Percentiles rank a stretch among this genome's conserved stretches.
Conservation (phyloP, 2,329 filamentous ascomycete genomes). For the Talaromyces piceae region DNA sequence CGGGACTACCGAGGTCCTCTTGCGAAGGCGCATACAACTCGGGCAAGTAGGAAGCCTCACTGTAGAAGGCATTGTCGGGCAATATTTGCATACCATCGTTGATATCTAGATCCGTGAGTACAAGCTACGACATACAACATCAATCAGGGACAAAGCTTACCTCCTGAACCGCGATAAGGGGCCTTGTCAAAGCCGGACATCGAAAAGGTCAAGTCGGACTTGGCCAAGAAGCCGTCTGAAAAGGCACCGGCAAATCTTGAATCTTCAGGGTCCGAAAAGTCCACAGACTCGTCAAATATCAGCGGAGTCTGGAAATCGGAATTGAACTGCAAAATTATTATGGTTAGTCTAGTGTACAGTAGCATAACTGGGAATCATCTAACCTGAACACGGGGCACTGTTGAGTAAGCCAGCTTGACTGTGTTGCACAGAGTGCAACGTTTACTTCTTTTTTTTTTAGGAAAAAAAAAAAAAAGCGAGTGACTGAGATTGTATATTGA, state of each 20-base stretch:
- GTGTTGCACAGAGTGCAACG: constrained; percentile 39
- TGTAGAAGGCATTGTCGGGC: constrained; percentile 37
- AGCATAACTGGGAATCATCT: constrained; percentile 17
- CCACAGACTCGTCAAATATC: constrained; percentile 41
- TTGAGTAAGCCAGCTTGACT: constrained; percentile 44
- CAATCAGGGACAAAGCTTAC: constrained; percentile 50
- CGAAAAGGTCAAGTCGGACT: constrained; percentile 58
- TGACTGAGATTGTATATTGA: constrained; percentile 36
- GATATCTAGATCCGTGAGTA: constrained; percentile 4
- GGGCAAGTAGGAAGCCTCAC: constrained; percentile 33
- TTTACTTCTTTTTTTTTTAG: constrained; percentile 19
- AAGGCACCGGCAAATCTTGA: constrained; percentile 37
- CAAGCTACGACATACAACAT: not conserved
- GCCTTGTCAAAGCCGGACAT: constrained; percentile 79
- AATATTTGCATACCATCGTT: constrained; percentile 29
- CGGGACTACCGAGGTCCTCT: constrained; percentile 34
- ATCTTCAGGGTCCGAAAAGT: constrained; percentile 40
- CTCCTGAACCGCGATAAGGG: constrained; percentile 68
- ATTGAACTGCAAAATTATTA: constrained; percentile 28
- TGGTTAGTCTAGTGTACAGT: constrained; percentile 11
- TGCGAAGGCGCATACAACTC: constrained; percentile 34
- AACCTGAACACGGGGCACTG: constrained; percentile 39
- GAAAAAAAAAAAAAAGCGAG: constrained; percentile 33
- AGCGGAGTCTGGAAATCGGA: constrained; percentile 40
- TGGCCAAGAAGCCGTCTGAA: constrained; percentile 47